Evolutionary conservation across 2,329 filamentous ascomycete species (phyloP).

Genomic region (Hypoxylon sp.): DNA sequence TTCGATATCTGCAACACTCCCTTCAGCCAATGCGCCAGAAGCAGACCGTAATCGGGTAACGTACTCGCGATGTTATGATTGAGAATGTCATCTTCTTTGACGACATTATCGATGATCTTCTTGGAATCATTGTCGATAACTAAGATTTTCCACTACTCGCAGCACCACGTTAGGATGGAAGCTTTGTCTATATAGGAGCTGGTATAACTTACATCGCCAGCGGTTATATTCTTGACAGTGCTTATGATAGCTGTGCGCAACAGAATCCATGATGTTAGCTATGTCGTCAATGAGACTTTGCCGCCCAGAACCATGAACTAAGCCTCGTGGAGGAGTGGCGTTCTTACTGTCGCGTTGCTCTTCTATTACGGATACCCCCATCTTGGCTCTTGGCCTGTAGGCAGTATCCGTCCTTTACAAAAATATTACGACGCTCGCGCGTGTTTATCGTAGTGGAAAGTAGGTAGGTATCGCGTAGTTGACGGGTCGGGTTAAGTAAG

Average conservation of each 20-base stretch:
- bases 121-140: slow-evolving; percentile 85
- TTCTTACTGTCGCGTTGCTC: slow-evolving; percentile 79
- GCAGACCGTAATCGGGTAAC: slow-evolving; percentile 44
- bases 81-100: slow-evolving; percentile 96
- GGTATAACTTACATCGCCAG: slow-evolving; percentile 73
- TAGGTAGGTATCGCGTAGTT: slow-evolving; percentile 5
- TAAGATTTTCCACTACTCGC: slow-evolving; percentile 89
- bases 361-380: slow-evolving; percentile 86
- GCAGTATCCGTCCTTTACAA: slow-evolving; percentile 21
- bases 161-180: slow-evolving; percentile 25
- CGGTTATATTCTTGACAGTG: slow-evolving; percentile 79
- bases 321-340: slow-evolving; percentile 13
- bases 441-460: slow-evolving; percentile 5
- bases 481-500: slow-evolving; percentile 1
- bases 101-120: slow-evolving; percentile 87
- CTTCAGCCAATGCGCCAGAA: slow-evolving; percentile 41
- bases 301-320: background rate
- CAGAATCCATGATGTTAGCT: slow-evolving; percentile 28
- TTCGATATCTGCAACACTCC: slow-evolving; percentile 77
- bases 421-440: too few species aligned
- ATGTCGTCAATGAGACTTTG: slow-evolving; percentile 4
- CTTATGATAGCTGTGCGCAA: slow-evolving; percentile 69
- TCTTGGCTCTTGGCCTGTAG: slow-evolving; percentile 58
- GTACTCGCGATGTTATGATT: slow-evolving; percentile 95
- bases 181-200: background rate